Conservation (phyloP, 2,329 filamentous ascomycete genomes). For the Fusarium setosum region DNA sequence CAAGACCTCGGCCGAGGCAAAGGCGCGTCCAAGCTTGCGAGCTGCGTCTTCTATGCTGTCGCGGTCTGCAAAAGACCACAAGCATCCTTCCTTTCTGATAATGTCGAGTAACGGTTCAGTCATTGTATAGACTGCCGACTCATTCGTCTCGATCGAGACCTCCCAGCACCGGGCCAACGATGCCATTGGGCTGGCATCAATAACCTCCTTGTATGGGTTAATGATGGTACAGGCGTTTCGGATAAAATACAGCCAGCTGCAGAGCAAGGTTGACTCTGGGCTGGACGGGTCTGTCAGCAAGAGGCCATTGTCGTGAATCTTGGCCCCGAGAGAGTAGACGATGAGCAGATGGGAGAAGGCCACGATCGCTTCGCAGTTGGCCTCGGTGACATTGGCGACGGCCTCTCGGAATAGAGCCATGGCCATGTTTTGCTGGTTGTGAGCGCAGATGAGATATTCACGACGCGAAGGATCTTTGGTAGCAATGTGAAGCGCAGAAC, state of each 20-base stretch:
- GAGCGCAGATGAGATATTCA: background rate
- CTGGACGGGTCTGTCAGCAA: background rate
- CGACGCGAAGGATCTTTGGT: background rate
- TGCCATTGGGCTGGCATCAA: conserved; percentile 4
- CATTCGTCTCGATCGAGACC: background rate
- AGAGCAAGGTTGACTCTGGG: background rate
- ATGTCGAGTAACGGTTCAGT: background rate
- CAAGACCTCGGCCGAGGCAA: background rate
- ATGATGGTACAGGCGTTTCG: conserved; percentile 14
- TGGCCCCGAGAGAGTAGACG: conserved; percentile 8
- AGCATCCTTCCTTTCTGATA: background rate
- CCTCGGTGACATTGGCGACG: background rate
- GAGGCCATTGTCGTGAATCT: background rate
- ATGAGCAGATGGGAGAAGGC: conserved; percentile 13
- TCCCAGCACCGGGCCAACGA: conserved; percentile 9
- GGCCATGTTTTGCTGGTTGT: conserved; percentile 8
- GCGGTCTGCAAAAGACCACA: background rate
- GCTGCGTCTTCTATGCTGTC: background rate
- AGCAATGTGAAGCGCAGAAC: conserved; percentile 18
- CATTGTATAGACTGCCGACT: background rate
- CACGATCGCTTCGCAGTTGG: conserved; percentile 11
- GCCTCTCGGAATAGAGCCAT: conserved; percentile 12
- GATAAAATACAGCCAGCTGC: conserved; percentile 20
- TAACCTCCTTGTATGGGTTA: conserved; percentile 2
- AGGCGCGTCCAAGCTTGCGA: background rate